Evolutionary conservation across 106 monocot genomes (phyloP).

Genomic region (Cymbidium sinense): DNA sequence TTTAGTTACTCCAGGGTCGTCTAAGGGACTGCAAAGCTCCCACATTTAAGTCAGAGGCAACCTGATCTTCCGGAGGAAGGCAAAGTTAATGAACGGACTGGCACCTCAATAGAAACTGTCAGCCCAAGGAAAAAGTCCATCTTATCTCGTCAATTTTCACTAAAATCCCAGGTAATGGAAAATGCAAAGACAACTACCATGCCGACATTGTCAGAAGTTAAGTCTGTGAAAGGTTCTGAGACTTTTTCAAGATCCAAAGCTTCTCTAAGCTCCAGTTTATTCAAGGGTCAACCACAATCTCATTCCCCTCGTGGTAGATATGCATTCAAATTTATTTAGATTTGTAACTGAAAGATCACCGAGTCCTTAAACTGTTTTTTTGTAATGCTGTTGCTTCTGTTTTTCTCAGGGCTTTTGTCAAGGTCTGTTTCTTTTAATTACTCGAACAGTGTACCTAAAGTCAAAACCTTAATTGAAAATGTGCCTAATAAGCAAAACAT

Average conservation of each 20-base stretch:
- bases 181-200: constrained; percentile 23
- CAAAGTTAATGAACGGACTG: constrained; percentile 18
- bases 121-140: constrained; percentile 15
- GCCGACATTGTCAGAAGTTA: constrained; percentile 9
- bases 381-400: background rate
- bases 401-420: constrained; percentile 33
- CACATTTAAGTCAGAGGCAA: constrained; percentile 7
- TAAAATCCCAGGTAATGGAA: constrained; percentile 21
- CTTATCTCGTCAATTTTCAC: constrained; percentile 29
- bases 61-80: constrained; percentile 13
- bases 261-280: constrained; percentile 9
- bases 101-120: background rate
- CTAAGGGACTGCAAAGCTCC: constrained; percentile 16
- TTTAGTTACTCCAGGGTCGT: background rate
- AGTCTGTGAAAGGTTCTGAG: constrained; percentile 13
- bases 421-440: constrained; percentile 56
- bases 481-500: constrained; percentile 35
- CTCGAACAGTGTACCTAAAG: constrained; percentile 36
- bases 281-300: constrained; percentile 7
- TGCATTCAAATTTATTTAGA: background rate
- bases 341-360: background rate
- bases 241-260: constrained; percentile 9
- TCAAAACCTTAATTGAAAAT: constrained; percentile 41
- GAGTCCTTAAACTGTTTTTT: background rate
- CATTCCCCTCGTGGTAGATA: constrained; percentile 29